Evolutionary conservation across 768 basidiomycete species (phyloP).

Genomic region (Pholiota molesta): DNA sequence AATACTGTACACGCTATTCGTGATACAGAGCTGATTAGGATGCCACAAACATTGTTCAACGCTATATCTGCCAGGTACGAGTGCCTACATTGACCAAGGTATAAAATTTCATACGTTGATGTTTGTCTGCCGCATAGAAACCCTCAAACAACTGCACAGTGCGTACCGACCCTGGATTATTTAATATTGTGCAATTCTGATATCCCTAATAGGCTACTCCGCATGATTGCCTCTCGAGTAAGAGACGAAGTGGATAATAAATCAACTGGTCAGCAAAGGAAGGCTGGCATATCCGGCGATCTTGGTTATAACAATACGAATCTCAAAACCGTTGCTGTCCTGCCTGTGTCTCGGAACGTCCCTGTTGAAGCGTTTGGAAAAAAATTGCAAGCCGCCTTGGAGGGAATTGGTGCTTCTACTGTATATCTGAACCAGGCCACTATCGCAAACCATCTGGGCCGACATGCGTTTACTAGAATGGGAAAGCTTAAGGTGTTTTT

Average conservation of each 20-base stretch:
- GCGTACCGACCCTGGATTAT: constrained; percentile 25
- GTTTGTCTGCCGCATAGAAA: constrained; percentile 47
- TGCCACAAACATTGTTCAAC: constrained; percentile 97
- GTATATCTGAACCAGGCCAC: constrained; percentile 93
- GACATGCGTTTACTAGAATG: constrained; percentile 95
- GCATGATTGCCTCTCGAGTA: constrained; percentile 92
- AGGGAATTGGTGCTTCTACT: constrained; percentile 92
- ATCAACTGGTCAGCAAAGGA: constrained; percentile 38
- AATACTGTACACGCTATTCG: constrained; percentile 97
- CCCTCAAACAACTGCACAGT: constrained; percentile 86
- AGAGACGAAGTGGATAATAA: constrained; percentile 78
- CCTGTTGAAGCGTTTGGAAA: constrained; percentile 90
- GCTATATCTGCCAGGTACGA: constrained; percentile 86
- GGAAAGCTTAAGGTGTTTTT: constrained; percentile 92
- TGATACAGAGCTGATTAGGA: constrained; percentile 94
- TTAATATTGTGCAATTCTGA: neutral
- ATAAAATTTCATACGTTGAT: constrained; percentile 5
- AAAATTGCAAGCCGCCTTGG: constrained; percentile 85
- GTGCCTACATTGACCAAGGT: neutral
- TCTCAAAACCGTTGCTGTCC: constrained; percentile 90
- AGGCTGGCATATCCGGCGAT: constrained; percentile 58
- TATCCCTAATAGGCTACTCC: constrained; percentile 55
- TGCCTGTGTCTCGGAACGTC: constrained; percentile 85
- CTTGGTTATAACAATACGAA: constrained; percentile 81
- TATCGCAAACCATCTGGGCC: constrained; percentile 87